These are phyloP conservation scores for Psidium guajava DNA, from an alignment of 345 rosid genomes.

Conservation along the genomic window DNA sequence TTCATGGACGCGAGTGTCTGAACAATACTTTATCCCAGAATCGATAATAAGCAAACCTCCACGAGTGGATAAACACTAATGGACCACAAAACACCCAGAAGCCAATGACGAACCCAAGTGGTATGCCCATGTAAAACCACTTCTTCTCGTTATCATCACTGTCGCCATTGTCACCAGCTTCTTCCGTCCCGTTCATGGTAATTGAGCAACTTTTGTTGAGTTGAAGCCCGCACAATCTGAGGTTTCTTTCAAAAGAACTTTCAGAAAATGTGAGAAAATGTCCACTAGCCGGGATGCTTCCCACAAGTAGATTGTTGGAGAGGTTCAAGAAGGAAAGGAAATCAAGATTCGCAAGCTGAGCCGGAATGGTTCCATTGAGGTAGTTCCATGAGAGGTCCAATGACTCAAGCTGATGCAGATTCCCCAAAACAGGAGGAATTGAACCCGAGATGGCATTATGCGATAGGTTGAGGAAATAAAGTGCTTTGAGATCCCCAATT, in stretches of 20 bases:
- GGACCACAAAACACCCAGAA: not conserved
- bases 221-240: constrained; percentile 23
- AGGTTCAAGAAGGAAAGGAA: constrained; percentile 26
- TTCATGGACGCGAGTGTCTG: not conserved
- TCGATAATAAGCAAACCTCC: not conserved
- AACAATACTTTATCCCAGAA: not conserved
- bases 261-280: constrained; percentile 25
- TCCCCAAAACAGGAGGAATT: not conserved
- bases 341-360: constrained; percentile 9
- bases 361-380: constrained; percentile 15
- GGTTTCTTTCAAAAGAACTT: constrained; percentile 18
- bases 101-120: not conserved
- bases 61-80: not conserved
- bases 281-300: constrained; percentile 11
- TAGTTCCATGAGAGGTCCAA: constrained; percentile 23
- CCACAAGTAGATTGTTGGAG: constrained; percentile 23
- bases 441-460: not conserved
- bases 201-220: not conserved
- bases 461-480: constrained; percentile 22
- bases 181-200: not conserved
- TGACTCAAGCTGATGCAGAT: not conserved
- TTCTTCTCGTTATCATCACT: not conserved
- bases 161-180: not conserved
- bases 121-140: not conserved
- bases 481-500: constrained; percentile 8